phyloP scores from a whole-genome alignment of 495 filamentous ascomycete genomes.

The Immersiella caudata region DNA sequence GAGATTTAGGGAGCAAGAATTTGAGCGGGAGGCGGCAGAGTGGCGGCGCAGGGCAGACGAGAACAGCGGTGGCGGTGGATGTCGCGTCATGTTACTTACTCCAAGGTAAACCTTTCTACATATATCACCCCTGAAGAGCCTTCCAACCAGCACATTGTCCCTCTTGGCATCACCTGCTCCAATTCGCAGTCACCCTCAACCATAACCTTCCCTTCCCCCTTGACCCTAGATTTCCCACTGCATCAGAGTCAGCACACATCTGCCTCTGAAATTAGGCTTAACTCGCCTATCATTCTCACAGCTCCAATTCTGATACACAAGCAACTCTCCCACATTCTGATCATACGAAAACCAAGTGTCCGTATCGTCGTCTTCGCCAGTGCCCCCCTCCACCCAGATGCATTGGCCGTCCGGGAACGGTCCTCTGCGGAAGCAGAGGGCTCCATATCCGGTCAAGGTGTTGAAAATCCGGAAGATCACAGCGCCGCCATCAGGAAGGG shows the following conservation, averaged over 20 bases:
- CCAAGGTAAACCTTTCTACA: not conserved
- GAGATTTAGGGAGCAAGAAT: not conserved
- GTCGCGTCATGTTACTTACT: conserved; percentile 16
- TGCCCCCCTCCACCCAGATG: conserved; percentile 2
- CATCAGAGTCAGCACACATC: not conserved
- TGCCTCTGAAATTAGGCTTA: not conserved
- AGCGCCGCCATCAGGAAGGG: conserved; percentile 14
- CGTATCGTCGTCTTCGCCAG: conserved; percentile 10
- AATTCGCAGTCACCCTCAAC: not conserved
- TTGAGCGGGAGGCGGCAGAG: not conserved
- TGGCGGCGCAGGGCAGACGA: not conserved
- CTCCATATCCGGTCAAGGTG: conserved; percentile 16
- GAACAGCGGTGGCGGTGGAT: conserved; percentile 1
- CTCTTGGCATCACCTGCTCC: not conserved
- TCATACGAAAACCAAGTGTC: conserved; percentile 19
- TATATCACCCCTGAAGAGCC: not conserved
- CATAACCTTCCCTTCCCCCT: conserved; percentile 14
- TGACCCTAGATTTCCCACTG: conserved; percentile 4
- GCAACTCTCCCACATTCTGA: conserved; percentile 17
- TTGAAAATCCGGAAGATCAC: conserved; percentile 19
- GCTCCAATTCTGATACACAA: conserved; percentile 21
- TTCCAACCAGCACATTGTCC: not conserved
- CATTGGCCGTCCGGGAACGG: conserved; percentile 18
- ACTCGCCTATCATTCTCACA: conserved; percentile 14
- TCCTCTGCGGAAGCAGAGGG: conserved; percentile 16